Percentiles rank a stretch among this genome's conserved stretches.
These are phyloP conservation scores for Suhomyces prunicola DNA, from an alignment of 805 yeast species.

Conservation along the genomic window DNA sequence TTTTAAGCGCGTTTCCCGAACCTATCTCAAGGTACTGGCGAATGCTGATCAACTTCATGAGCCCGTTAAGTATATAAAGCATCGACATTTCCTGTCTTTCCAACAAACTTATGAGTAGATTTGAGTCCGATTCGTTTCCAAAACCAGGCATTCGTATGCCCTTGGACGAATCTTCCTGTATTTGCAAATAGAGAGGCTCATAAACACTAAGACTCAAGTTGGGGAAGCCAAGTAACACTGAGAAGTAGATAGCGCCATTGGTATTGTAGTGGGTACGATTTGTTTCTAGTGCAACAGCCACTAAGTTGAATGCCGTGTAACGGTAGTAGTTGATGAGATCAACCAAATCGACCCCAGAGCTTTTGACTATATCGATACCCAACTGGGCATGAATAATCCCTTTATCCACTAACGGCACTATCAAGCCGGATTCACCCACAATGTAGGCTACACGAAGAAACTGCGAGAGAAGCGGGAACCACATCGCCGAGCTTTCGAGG, in stretches of 20 bases:
- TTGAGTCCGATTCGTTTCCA: neutral
- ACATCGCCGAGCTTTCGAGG: conserved; percentile 7
- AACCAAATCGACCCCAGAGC: conserved; percentile 11
- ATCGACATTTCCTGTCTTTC: conserved; percentile 32
- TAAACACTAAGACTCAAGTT: conserved; percentile 11
- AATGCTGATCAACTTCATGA: conserved; percentile 17
- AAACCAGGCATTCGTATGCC: conserved; percentile 2
- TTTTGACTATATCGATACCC: conserved; percentile 17
- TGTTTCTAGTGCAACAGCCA: conserved; percentile 14
- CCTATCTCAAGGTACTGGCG: conserved; percentile 11
- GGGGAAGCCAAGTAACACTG: conserved; percentile 22
- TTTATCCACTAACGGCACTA: conserved; percentile 13
- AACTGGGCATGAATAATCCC: conserved; percentile 18
- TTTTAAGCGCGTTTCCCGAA: conserved; percentile 11
- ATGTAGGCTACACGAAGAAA: conserved; percentile 16
- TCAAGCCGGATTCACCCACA: conserved; percentile 15
- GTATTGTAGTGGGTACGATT: conserved; percentile 1
- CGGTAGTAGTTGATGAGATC: conserved; percentile 24
- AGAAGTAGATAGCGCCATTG: conserved; percentile 24
- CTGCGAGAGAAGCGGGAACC: conserved; percentile 15
- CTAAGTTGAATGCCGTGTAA: conserved; percentile 27
- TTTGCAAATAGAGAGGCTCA: conserved; percentile 4
- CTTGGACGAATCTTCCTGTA: conserved; percentile 1
- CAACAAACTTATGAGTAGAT: conserved; percentile 7
- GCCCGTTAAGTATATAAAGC: conserved; percentile 23